Percentiles rank a stretch among this genome's conserved stretches.
Conservation (phyloP, 2,329 filamentous ascomycete genomes). For the Amauroascus niger region DNA sequence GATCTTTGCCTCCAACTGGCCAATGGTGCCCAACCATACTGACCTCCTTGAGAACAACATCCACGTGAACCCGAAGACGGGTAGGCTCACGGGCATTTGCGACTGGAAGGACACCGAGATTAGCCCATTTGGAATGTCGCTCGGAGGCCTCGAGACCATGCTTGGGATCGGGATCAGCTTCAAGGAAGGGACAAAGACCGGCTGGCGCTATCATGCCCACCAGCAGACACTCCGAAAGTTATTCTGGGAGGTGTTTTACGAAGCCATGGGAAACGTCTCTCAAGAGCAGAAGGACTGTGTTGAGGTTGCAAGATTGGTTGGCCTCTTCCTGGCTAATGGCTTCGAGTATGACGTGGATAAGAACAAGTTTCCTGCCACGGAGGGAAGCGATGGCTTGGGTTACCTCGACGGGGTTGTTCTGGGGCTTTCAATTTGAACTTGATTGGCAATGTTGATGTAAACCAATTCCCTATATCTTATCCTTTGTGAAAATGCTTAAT, state of each 20-base stretch:
- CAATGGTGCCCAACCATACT: not conserved
- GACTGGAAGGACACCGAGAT: conserved; percentile 2
- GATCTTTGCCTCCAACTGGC: conserved; percentile 10
- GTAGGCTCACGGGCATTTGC: not conserved
- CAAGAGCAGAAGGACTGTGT: not conserved
- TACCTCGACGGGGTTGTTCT: not conserved
- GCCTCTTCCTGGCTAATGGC: not conserved
- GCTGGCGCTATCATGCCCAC: not conserved
- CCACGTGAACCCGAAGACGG: not conserved
- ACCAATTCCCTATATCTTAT: too few relatives aligned
- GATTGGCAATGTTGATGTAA: too few relatives aligned
- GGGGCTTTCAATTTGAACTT: not conserved
- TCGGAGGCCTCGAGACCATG: conserved; percentile 1
- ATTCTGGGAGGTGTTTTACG: not conserved
- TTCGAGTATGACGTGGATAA: not conserved
- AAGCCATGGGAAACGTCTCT: not conserved
- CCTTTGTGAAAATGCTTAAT: too few relatives aligned
- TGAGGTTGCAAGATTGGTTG: conserved; percentile 1
- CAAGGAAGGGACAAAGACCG: not conserved
- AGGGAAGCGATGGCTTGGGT: not conserved
- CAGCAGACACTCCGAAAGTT: not conserved
- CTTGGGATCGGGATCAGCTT: not conserved
- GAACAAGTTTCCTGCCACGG: not conserved
- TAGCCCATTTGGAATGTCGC: conserved; percentile 1
- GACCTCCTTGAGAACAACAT: conserved; percentile 6